Evolutionary conservation across 1,284 basidiomycete genomes (phyloP).

Genomic region (Naganishia sp.): DNA sequence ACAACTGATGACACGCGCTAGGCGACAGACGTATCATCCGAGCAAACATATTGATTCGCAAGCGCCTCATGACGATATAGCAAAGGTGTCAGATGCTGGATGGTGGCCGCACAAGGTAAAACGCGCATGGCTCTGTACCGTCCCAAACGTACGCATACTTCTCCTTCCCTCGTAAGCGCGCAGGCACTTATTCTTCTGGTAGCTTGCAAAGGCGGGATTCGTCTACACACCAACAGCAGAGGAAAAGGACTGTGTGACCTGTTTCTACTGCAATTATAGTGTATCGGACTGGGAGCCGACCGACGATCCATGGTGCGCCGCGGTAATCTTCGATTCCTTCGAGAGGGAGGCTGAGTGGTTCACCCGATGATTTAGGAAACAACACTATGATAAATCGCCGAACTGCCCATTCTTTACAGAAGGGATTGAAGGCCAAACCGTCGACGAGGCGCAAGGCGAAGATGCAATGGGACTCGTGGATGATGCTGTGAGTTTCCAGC

Average conservation of each 20-base stretch:
- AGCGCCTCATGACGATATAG: slow-evolving; percentile 20
- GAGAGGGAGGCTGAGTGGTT: slow-evolving; percentile 28
- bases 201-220: slow-evolving; percentile 84
- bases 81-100: slow-evolving; percentile 40
- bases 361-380: slow-evolving; percentile 39
- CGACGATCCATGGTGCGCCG: slow-evolving; percentile 68
- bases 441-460: slow-evolving; percentile 2
- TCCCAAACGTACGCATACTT: slow-evolving; percentile 61
- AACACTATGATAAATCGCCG: slow-evolving; percentile 44
- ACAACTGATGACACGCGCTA: slow-evolving; percentile 66
- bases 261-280: slow-evolving; percentile 72
- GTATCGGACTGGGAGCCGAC: slow-evolving; percentile 76
- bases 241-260: slow-evolving; percentile 69
- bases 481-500: slow-evolving; percentile 5
- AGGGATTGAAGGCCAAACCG: slow-evolving; percentile 23
- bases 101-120: slow-evolving; percentile 72
- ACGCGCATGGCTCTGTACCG: slow-evolving; percentile 67
- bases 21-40: slow-evolving; percentile 65
- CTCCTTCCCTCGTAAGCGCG: not conserved
- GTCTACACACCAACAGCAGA: slow-evolving; percentile 66
- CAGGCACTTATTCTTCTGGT: not conserved
- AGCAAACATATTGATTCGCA: slow-evolving; percentile 4
- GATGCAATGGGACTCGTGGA: not conserved
- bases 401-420: slow-evolving; percentile 51
- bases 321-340: slow-evolving; percentile 64